Base-by-base conservation (phyloP, 371 early-diverging fungal genomes). In the Mortierella polycephala region DNA sequence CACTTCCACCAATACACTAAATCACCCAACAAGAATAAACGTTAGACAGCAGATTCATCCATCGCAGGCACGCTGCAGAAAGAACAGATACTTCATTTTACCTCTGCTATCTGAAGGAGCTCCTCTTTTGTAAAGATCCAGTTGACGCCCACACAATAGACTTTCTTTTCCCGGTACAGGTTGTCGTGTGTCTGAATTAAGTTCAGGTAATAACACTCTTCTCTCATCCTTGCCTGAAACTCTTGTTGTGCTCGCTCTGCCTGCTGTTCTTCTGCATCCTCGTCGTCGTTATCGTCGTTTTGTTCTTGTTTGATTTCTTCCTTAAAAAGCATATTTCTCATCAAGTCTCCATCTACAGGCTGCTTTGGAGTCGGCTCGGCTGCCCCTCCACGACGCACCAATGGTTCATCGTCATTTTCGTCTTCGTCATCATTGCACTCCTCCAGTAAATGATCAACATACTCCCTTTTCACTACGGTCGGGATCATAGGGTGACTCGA, bases 111-210 rank as follows among this genome's bases (percentile, higher is more conserved):
- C 61, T 87, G 75, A 14, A 90, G 50, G 2, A 89, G 71, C 41
- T 89, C 86, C 40, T 83, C 70, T 23, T 63, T 69, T 37, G 81
- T 80, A 64, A 87, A 86, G 8, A 82, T 82, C 93, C 93, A 92
- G 53, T 86, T 86, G 37, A 92, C 87, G 7, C 92, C 92, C 18
- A 83, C 80, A 71, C 90, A 90, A 45, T 77, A 63, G 7, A 87
- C 86, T 10, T 81, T 67, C 47, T 83, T 74, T 49, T 74, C 58
- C 52, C 89, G 61, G 67, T 86, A 83, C 62, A 85, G 62, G 18
- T 85, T 83, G 71, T 92, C 87, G 7, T 82, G 85, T 11, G 12
- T 37, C 9, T 71, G 73, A 10, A 92, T 82, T 8, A 84, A 53
- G 9, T 85, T 67, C 21, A 83, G 57, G 61, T 82, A 84, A 57